Base-by-base conservation (phyloP, 331 rosid species). In the Erythrophleum ivorense region DNA sequence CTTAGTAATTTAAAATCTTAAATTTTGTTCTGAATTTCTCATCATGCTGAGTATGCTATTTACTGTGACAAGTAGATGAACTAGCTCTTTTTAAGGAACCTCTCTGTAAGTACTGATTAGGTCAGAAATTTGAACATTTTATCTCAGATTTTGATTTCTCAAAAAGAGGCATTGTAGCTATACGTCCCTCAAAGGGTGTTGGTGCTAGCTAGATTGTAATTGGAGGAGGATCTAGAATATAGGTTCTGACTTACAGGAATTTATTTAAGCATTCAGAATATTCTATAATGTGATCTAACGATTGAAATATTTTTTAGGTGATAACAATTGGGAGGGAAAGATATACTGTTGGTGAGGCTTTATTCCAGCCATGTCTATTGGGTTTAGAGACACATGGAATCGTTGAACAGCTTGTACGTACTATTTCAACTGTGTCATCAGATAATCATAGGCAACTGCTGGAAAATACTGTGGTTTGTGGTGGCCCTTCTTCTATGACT, bases 381-480 rank as follows among this genome's bases (percentile, higher is more conserved):
- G 96, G 98, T 80, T 88, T 93, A 84, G 99, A 95, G 78, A 87
- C 96, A 5, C 98, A 95, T 77, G 98, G 99, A 33, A 93, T 95
- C 85, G 98, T 95, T 49, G 99, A 95, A 85, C 99, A 93, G 90
- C 99, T 95, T 80, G 98, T 93, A 65, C 98, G 94, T 78, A 85
- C 91, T 84, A 95, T 95, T 85, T 95, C 98, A 82, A 87, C 91
- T 12, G 99, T 95, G 60, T 88, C 99, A 55, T 95, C 99, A 33
- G 99, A 95, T 87, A 93, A 93, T 88, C 99, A 95, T 73, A 86
- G 98, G 50, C 99, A 95, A 60, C 90, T 95, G 82, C 91, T 95
- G 55, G 99, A 95, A 84, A 95, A 95, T 68, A 93, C 99, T 3
- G 98, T 95, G 80, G 91, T 95, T 73, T 95, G 97, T 83, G 98